Evolutionary conservation across 1,284 basidiomycete genomes (phyloP), one percentile per base, ranked within the genome.

Genomic region (Heterobasidion annosum): DNA sequence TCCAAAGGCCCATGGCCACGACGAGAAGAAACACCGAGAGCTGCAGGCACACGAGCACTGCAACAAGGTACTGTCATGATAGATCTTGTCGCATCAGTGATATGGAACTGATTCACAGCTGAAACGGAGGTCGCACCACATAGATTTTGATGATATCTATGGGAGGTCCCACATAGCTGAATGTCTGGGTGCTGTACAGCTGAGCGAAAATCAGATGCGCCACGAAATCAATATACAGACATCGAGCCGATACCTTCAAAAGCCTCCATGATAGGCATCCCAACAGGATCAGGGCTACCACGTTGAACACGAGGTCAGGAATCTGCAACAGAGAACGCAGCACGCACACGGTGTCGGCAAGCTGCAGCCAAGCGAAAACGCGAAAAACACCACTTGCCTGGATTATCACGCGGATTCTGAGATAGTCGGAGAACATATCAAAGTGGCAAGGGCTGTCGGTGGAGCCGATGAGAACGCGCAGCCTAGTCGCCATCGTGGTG

Each of bases 31-130:
- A 83, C 2, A 73, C 70, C 50, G 77, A 76, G 6, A 85, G 65
- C 61, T 83, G 81, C 2, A 83, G 66, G 57, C 74, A 75, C n/a
- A 79, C 80, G 44, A 76, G 70, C 4, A 82, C 66, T 1, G 77
- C 74, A 61, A 82, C 71, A 65, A 82, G 79, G 58, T 75, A 74
- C 78, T 79, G 56, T 8, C 15, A 0, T 8, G 12, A 32, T 34
- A 16, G 5, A 32, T 10, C 50, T 19, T 58, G 25, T 5, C 42
- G 42, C 15, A 51, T 1, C 8, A 37, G 52, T 66, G 37, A 40
- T 12, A 40, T 40, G 25, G 3, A 25, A 40, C 37, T 7, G n/a
- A 40, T 40, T 3, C 1, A 7, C 37, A 4, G 3, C 25, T 25
- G 25, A 25, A 25, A 25, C 25, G 5, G 5, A 5, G 25, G 5